Evolutionary conservation across 345 rosid genomes (phyloP).

Genomic region (Eucalyptus shirleyi): DNA sequence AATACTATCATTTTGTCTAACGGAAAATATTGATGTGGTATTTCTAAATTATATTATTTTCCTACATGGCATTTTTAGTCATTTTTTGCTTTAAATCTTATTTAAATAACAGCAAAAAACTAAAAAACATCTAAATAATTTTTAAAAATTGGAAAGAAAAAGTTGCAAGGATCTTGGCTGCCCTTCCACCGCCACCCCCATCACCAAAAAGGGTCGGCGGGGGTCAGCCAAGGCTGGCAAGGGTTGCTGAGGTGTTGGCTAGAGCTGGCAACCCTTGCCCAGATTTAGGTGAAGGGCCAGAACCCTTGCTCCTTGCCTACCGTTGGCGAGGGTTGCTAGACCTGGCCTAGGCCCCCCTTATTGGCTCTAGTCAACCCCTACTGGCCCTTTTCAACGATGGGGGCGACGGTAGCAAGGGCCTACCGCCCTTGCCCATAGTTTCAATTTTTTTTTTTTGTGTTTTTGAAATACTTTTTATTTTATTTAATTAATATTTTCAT

Average conservation of each 20-base stretch:
- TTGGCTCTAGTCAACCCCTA: fast-evolving
- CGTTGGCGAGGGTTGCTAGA: fast-evolving
- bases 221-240: fast-evolving
- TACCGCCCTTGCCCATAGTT: too few species aligned
- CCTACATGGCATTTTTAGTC: too few species aligned
- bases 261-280: fast-evolving
- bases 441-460: too few species aligned
- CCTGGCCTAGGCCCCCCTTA: fast-evolving
- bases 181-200: fast-evolving
- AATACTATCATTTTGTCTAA: fast-evolving
- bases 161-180: fast-evolving
- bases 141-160: too few species aligned
- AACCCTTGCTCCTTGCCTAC: fast-evolving
- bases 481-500: too few species aligned
- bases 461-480: too few species aligned
- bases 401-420: fast-evolving
- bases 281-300: fast-evolving
- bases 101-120: too few species aligned
- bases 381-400: fast-evolving
- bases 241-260: fast-evolving
- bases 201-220: fast-evolving
- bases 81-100: too few species aligned
- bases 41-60: too few species aligned
- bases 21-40: too few species aligned
- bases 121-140: too few species aligned